Base-by-base conservation (phyloP, 2,329 filamentous ascomycete genomes). In the Botrytis fragariae region DNA sequence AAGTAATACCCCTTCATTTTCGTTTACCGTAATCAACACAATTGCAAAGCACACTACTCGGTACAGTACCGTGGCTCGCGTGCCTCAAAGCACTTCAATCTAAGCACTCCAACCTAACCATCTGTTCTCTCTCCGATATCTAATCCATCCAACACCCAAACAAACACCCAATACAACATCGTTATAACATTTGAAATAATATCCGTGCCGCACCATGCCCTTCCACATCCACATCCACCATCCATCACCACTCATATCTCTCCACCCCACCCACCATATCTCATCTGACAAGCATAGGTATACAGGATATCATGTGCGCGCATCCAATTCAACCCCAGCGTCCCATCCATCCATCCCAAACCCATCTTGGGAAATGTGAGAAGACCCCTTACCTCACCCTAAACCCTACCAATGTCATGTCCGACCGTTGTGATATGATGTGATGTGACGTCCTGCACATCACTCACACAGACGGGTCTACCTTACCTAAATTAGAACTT, bases 361-460 rank as follows among this genome's bases (percentile, higher is more conserved):
- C n/a, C 51, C 51, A 32, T 57, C n/a, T 57, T 57, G 51, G n/a
- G n/a, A 57, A 29, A 57, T 18, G n/a, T 18, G 18, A 29, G 16
- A 29, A 29, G 51, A 57, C 32, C 44, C 44, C 44, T 25, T n/a
- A 7, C 8, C 44, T 35, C 63, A 16, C 44, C 63, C 63, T 65
- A 51, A 65, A 65, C 63, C 63, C 22, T 65, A 65, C 63, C 63
- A 67, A 67, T 67, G 44, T n/a, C 44, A 67, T 51, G 14, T 67
- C 63, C 63, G 44, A 51, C 63, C 44, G 63, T 67, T 67, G 62
- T 48, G 42, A 35, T 32, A 48, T 37, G 44, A 51, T 51, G 42
- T 35, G 44, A 65, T 51, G 63, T 51, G 45, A 67, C 32, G 32
- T 51, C 25, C 32, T 67, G 63, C 45, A 51, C 32, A 67, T 67